Evolutionary conservation across 1,284 basidiomycete species (phyloP), one percentile per base, ranked within the genome.

Genomic region (Cryptococcus sp.): DNA sequence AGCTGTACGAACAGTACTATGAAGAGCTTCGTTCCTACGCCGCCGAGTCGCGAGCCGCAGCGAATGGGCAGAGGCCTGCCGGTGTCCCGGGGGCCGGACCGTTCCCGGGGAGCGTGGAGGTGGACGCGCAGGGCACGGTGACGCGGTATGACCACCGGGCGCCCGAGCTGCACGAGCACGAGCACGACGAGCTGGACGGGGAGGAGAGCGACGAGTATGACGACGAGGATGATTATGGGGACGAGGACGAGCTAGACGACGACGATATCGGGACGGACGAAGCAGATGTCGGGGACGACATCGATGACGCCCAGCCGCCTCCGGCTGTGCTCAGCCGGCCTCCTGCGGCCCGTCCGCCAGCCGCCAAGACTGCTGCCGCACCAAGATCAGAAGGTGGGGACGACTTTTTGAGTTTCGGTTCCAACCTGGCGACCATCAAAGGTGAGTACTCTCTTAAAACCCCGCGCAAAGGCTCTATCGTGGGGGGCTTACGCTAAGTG

Each of bases 1-100:
- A 93, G 81, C 87, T 98, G 79, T 98, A 98, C 83, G 92, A 96
- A 83, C 91, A 92, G 81, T 98, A 98, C 84, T 98, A 98, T 84
- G 91, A 96, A 78, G 94, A 98, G 83, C 87, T 98, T 80, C 91
- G 97, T 83, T 87, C 89, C 81, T 98, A 98, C 83, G 94, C 93
- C 78, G 88, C 91, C 79, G 90, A 94, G 80, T 91, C 97, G 83
- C 89, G 87, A 78, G 92, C 91, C 79, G 87, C 88, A 69, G 86
- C 85, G 66, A 88, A 87, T 71, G 88, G 89, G 62, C 87, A 87
- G 50, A 84, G 91, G 67, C 85, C 91, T 63, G 28, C 28, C 9
- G 28, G 28, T 9, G 28, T 33, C 4, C 91, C 92, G 49, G 95
- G 95, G 20, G 95, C 95, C 6, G 95, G 95, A 20, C 96, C 96